Conservation (phyloP, 306 rosid species). For the Morella rubra region DNA sequence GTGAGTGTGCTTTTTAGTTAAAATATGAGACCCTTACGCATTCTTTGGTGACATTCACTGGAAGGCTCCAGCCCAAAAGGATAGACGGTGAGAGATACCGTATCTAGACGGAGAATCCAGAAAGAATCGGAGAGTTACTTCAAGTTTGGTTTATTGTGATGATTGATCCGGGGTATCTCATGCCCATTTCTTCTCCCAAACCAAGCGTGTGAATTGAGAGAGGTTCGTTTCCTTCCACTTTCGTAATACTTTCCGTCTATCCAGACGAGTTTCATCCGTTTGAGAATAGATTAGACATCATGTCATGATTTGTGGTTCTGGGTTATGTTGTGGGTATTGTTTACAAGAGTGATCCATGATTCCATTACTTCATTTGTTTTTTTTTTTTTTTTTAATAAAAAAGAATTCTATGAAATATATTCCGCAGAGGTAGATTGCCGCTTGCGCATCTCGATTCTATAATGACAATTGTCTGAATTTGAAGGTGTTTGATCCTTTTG, state of each 20-base stretch:
- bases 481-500: neutral
- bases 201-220: neutral
- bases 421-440: neutral
- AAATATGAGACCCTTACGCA: neutral
- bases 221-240: slow-evolving; percentile 2
- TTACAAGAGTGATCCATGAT: neutral
- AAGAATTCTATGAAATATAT: neutral
- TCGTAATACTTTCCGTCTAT: neutral
- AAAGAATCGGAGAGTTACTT: neutral
- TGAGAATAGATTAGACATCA: neutral
- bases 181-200: neutral
- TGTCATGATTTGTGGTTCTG: neutral
- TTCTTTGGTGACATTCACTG: neutral
- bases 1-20: neutral
- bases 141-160: neutral
- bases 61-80: neutral
- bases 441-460: neutral
- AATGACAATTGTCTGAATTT: neutral
- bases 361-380: neutral
- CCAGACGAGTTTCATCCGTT: neutral
- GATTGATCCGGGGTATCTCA: neutral
- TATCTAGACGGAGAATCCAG: neutral
- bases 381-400: neutral
- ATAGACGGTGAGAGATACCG: neutral
- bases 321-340: neutral